A percentile compares a stretch with the other conserved stretches of the same genome.
Evolutionary conservation across 1,139 yeast genomes (phyloP).

Genomic region (Blastobotrys raffinosifermentans): DNA sequence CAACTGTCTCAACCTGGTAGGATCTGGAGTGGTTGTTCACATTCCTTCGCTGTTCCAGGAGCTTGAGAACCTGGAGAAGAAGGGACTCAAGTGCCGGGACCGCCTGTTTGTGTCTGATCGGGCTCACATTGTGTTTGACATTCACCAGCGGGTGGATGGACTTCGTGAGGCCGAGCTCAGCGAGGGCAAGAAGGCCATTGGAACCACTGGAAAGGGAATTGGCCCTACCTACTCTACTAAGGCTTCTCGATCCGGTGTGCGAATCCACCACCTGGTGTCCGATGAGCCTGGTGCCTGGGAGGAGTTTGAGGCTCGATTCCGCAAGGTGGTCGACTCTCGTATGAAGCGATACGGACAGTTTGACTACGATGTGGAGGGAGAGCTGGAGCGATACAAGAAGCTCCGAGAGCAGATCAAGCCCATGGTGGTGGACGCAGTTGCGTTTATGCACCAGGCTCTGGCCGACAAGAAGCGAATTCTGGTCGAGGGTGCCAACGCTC

Average conservation of each 20-base stretch:
- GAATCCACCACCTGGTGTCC: conserved; percentile 92
- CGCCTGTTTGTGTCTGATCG: conserved; percentile 86
- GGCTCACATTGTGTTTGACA: conserved; percentile 94
- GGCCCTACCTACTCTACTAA: conserved; percentile 98
- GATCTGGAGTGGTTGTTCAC: conserved; percentile 96
- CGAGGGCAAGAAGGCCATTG: conserved; percentile 81
- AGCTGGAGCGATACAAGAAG: conserved; percentile 67
- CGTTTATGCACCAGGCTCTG: conserved; percentile 82
- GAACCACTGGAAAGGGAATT: conserved; percentile 98
- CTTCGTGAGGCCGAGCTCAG: conserved; percentile 90
- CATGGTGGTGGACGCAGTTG: conserved; percentile 88
- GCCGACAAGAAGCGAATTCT: conserved; percentile 74
- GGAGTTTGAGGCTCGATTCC: conserved; percentile 74
- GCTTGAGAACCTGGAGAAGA: conserved; percentile 68
- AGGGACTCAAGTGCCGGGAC: conserved; percentile 65
- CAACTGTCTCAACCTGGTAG: conserved; percentile 80
- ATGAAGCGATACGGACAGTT: conserved; percentile 88
- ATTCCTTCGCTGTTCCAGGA: conserved; percentile 90
- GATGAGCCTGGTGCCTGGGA: conserved; percentile 91
- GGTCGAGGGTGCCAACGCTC: conserved; percentile 97
- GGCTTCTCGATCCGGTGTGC: conserved; percentile 92
- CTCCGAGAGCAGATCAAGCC: conserved; percentile 75
- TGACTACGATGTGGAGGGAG: conserved; percentile 78
- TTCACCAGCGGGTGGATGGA: conserved; percentile 95
- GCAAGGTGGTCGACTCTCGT: conserved; percentile 73